Conservation (phyloP, 768 basidiomycete species). For the Rhizopogon roseolus region DNA sequence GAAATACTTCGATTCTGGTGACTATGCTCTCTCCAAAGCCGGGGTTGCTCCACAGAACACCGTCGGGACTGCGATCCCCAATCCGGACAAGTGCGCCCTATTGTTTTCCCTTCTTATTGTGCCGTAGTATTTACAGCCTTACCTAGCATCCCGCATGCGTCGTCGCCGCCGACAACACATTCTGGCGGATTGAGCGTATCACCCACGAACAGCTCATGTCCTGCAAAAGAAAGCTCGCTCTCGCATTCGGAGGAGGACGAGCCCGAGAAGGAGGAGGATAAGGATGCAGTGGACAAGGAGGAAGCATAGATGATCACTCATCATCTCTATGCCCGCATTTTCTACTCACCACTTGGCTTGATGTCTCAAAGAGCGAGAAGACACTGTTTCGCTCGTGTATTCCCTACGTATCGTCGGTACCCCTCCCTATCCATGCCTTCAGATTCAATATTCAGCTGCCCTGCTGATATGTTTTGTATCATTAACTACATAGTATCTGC, state of each 20-base stretch:
- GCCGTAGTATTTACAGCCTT: neutral
- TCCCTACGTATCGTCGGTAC: constrained; percentile 3
- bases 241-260: constrained; percentile 23
- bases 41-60: constrained; percentile 82
- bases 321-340: neutral
- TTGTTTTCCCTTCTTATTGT: neutral
- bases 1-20: constrained; percentile 99
- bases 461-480: constrained; percentile 21
- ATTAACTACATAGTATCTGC: constrained; percentile 11
- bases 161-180: constrained; percentile 55
- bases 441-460: neutral
- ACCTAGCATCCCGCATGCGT: constrained; percentile 84
- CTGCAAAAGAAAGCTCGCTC: constrained; percentile 56
- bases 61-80: constrained; percentile 97
- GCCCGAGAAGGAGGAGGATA: constrained; percentile 14
- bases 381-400: neutral
- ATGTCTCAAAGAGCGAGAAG: neutral
- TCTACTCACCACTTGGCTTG: neutral
- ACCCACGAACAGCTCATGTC: constrained; percentile 66
- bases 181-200: constrained; percentile 62
- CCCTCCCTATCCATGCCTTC: neutral
- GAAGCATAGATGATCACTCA: constrained; percentile 9
- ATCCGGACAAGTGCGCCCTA: constrained; percentile 82
- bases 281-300: constrained; percentile 8
- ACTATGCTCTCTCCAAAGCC: constrained; percentile 96